A percentile compares a stretch with the other conserved stretches of the same genome.
Evolutionary conservation across 2,329 filamentous ascomycete genomes (phyloP).

Genomic region (Penicillium decumbens): DNA sequence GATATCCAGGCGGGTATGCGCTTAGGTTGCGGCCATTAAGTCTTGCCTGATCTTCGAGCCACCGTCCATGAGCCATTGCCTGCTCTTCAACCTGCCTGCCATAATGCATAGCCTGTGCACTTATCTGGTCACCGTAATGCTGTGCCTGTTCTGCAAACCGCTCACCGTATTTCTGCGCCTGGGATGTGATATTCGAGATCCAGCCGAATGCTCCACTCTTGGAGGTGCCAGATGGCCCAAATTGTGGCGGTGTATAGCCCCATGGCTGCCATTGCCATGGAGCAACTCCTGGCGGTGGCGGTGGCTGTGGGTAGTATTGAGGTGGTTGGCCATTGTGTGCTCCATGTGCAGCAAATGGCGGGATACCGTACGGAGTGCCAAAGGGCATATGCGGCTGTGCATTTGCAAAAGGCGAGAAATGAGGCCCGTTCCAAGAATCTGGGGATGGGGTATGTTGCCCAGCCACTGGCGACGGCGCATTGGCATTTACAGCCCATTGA

Average conservation of each 20-base stretch:
- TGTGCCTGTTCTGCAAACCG: conserved; percentile 34
- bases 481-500: conserved; percentile 6
- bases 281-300: conserved; percentile 18
- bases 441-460: conserved; percentile 13
- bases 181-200: conserved; percentile 33
- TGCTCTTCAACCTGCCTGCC: conserved; percentile 38
- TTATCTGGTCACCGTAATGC: conserved; percentile 33
- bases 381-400: conserved; percentile 8
- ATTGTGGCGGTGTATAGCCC: conserved; percentile 23
- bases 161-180: conserved; percentile 40
- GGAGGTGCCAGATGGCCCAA: conserved; percentile 14
- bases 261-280: conserved; percentile 30
- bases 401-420: conserved; percentile 12
- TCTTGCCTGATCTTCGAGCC: conserved; percentile 38
- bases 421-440: conserved; percentile 14
- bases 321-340: conserved; percentile 17
- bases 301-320: conserved; percentile 23
- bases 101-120: conserved; percentile 34
- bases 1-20: conserved; percentile 12
- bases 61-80: conserved; percentile 35
- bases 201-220: conserved; percentile 32
- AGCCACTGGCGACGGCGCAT: conserved; percentile 8
- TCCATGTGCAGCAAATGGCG: conserved; percentile 18
- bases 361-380: conserved; percentile 18
- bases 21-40: conserved; percentile 25